Percentiles rank a stretch among this genome's conserved stretches.
Conservation (phyloP, 1,139 yeast genomes). For the Starmera stellimalicola region DNA sequence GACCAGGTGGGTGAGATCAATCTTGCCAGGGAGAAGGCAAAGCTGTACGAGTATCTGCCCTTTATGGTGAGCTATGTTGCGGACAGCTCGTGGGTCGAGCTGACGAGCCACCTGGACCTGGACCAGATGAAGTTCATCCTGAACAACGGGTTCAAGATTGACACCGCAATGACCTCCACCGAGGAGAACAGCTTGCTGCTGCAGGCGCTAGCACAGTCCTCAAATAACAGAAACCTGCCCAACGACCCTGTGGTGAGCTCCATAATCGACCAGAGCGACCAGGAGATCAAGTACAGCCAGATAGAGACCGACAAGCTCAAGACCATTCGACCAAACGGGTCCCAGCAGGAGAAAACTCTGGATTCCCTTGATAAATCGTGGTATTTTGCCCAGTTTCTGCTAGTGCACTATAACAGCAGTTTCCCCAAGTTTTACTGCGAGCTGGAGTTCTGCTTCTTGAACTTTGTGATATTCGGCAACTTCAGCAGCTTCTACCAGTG, state of each 20-base stretch:
- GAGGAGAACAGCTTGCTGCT: constrained; percentile 29
- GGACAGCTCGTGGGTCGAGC: constrained; percentile 18
- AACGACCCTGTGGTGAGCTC: constrained; percentile 23
- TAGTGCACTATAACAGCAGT: constrained; percentile 16
- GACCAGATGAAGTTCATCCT: constrained; percentile 14
- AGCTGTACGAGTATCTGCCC: constrained; percentile 20
- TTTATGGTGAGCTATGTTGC: constrained; percentile 24
- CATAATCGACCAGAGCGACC: constrained; percentile 22
- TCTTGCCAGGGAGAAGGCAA: constrained; percentile 17
- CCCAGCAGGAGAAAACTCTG: constrained; percentile 24
- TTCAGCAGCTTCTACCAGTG: constrained; percentile 37
- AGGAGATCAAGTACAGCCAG: constrained; percentile 24
- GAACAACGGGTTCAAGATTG: constrained; percentile 18
- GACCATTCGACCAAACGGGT: constrained; percentile 25
- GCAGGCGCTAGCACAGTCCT: constrained; percentile 20
- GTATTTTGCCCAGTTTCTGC: constrained; percentile 26
- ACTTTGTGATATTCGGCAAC: constrained; percentile 31
- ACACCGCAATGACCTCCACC: constrained; percentile 29
- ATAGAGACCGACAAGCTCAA: constrained; percentile 25
- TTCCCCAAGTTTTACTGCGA: constrained; percentile 27
- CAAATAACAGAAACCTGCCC: constrained; percentile 9
- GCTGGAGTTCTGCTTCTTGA: constrained; percentile 29
- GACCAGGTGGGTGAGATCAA: constrained; percentile 23
- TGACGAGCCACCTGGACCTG: constrained; percentile 16
- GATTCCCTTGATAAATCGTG: constrained; percentile 35